Base-by-base conservation (phyloP, 1,139 yeast genomes). In the Debaryomyces singareniensis region DNA sequence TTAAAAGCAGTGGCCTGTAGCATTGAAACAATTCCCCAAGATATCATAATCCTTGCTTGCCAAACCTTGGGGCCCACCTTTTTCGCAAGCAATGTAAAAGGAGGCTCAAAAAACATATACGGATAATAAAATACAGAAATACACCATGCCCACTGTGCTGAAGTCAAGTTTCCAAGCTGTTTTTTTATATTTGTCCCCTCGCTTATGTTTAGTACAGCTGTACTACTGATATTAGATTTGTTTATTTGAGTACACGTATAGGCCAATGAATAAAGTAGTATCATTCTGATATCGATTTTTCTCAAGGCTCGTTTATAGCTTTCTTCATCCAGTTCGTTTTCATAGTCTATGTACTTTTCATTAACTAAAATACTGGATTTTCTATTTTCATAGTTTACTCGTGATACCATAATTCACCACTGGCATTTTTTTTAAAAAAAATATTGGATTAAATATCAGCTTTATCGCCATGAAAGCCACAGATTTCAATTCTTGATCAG, bases 231-330 rank as follows among this genome's bases (percentile, higher is more conserved):
- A 16, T 43, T 43, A 11, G 26, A 27, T 29, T 43, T 43, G 26
- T 43, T 36, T 20, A 43, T 36, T 12, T 38, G 38, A 15, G 40
- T 36, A 27, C 31, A 38, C 4, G 40, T 25, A 26, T 43, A 43
- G 2, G 33, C 40, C 7, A 40, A 22, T 7, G 47, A 55, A 25
- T 51, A 45, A 13, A 54, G 37, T 3, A 59, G 60, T 15, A 55
- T 37, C 11, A 62, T 58, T 30, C 58, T 45, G 6, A 52, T 32
- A 36, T 62, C 69, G 18, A 62, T 43, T 37, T 61, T 61, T 24
- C 58, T 42, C 20, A 55, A 46, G 12, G 60, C 45, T 13, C 43
- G 40, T 28, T 51, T 46, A 36, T 54, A 58, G 18, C 53, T 39
- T 4, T 24, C 28, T 7, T 40, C 37, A 28, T 53, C 47, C 12